phyloP scores from a whole-genome alignment of 768 basidiomycete genomes.

The Baorangia bicolor region DNA sequence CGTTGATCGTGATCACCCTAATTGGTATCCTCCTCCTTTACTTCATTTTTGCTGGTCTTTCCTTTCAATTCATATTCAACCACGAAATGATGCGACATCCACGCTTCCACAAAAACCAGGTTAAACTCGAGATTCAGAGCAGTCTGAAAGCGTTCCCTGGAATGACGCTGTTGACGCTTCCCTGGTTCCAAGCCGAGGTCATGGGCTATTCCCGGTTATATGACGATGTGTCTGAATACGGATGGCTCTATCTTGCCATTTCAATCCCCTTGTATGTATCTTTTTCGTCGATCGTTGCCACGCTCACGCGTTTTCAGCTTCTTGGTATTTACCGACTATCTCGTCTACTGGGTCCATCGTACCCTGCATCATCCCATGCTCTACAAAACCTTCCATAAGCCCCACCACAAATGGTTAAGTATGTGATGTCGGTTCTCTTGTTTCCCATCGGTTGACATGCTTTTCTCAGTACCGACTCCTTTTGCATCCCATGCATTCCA shows the following conservation, averaged over 20 bases:
- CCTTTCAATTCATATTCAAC: constrained; percentile 88
- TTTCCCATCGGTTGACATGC: constrained; percentile 6
- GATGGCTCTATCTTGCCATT: constrained; percentile 67
- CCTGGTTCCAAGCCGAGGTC: constrained; percentile 93
- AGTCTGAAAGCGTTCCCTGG: constrained; percentile 77
- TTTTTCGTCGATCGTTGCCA: not conserved
- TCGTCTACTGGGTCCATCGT: constrained; percentile 97
- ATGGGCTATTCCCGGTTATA: constrained; percentile 82
- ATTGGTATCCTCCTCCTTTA: constrained; percentile 85
- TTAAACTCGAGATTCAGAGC: constrained; percentile 71
- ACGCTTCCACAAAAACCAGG: constrained; percentile 87
- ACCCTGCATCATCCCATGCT: constrained; percentile 78
- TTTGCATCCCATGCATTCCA: constrained; percentile 99
- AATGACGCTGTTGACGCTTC: constrained; percentile 83
- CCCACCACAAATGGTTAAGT: constrained; percentile 99
- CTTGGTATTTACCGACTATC: constrained; percentile 86
- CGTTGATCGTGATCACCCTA: constrained; percentile 68
- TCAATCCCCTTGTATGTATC: constrained; percentile 64
- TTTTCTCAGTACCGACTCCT: constrained; percentile 81
- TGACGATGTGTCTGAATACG: constrained; percentile 74
- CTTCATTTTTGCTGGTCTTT: constrained; percentile 82
- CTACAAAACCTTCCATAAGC: constrained; percentile 94
- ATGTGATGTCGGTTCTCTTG: constrained; percentile 27
- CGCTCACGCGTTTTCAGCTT: constrained; percentile 44
- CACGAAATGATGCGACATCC: constrained; percentile 95